phyloP scores from a whole-genome alignment of 1,284 basidiomycete species.

The Tilletia horrida region DNA sequence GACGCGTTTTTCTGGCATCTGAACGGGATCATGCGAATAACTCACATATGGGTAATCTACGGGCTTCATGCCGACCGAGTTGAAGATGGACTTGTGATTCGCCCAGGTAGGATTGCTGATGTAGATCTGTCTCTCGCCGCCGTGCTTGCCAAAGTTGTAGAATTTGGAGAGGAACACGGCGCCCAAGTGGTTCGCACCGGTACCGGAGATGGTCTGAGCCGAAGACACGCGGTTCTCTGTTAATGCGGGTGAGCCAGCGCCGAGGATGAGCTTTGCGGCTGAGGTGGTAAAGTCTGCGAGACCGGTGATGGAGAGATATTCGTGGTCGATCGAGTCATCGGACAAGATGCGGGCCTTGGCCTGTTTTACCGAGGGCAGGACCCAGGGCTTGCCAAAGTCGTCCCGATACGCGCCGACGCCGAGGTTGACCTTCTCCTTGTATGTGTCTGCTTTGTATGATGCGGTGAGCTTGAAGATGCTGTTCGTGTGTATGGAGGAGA shows the following conservation, averaged over 20 bases:
- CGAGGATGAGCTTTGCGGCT: constrained; percentile 78
- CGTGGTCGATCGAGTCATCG: constrained; percentile 77
- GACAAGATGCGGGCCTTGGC: constrained; percentile 70
- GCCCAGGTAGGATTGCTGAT: constrained; percentile 92
- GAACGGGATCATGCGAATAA: neutral
- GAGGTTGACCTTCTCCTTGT: constrained; percentile 81
- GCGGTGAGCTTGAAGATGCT: constrained; percentile 84
- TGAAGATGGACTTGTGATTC: constrained; percentile 84
- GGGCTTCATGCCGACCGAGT: constrained; percentile 74
- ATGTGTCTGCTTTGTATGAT: constrained; percentile 77
- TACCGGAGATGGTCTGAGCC: constrained; percentile 78
- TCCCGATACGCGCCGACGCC: constrained; percentile 62
- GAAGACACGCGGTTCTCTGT: constrained; percentile 60
- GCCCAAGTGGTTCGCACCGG: constrained; percentile 89
- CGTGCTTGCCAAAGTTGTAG: constrained; percentile 61
- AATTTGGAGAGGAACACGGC: constrained; percentile 82
- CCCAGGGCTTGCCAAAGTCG: constrained; percentile 57
- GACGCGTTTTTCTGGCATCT: neutral
- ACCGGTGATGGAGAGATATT: constrained; percentile 89
- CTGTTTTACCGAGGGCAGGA: constrained; percentile 60
- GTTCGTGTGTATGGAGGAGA: constrained; percentile 14
- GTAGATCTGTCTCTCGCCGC: constrained; percentile 64
- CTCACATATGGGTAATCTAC: constrained; percentile 65
- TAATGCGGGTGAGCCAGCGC: constrained; percentile 69
- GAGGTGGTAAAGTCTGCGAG: constrained; percentile 74